A percentile compares a stretch with the other conserved stretches of the same genome.
These are phyloP conservation scores for Russula virescens DNA, from an alignment of 768 basidiomycete species.

Conservation along the genomic window DNA sequence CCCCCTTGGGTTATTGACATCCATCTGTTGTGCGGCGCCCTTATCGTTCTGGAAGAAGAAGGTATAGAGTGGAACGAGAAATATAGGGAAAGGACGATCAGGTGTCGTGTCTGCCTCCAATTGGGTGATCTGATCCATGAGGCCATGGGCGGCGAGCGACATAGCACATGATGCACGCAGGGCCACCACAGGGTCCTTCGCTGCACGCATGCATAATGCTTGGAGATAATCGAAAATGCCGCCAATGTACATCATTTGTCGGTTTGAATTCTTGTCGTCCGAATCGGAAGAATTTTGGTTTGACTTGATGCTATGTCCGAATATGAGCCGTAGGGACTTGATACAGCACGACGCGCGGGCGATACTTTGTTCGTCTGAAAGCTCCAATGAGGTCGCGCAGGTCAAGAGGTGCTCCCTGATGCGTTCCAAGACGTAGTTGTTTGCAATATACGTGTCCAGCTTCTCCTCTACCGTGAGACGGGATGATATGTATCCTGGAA, in stretches of 20 bases:
- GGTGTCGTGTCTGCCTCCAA: background rate
- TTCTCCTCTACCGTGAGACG: background rate
- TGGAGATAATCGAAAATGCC: background rate
- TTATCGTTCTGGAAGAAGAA: background rate
- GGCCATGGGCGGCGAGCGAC: conserved; percentile 1
- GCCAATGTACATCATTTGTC: background rate
- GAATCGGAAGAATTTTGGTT: background rate
- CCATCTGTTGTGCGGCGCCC: no score
- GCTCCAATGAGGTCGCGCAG: conserved; percentile 5
- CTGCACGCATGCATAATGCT: background rate
- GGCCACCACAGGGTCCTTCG: background rate
- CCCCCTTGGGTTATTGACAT: background rate
- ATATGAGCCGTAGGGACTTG: conserved; percentile 9
- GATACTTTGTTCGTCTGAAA: background rate
- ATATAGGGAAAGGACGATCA: background rate
- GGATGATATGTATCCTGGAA: conserved; percentile 13
- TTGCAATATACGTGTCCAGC: background rate
- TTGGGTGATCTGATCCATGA: background rate
- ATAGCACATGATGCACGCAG: conserved; percentile 8
- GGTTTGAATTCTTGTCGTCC: background rate
- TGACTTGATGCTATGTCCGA: background rate
- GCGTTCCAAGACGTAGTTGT: background rate
- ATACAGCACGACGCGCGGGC: conserved; percentile 2
- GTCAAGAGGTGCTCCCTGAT: conserved; percentile 13
- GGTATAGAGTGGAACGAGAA: conserved; percentile 1